Evolutionary conservation across 2,329 filamentous ascomycete species (phyloP), one percentile per base, ranked within the genome.

Genomic region (Parafenestella ontariensis): DNA sequence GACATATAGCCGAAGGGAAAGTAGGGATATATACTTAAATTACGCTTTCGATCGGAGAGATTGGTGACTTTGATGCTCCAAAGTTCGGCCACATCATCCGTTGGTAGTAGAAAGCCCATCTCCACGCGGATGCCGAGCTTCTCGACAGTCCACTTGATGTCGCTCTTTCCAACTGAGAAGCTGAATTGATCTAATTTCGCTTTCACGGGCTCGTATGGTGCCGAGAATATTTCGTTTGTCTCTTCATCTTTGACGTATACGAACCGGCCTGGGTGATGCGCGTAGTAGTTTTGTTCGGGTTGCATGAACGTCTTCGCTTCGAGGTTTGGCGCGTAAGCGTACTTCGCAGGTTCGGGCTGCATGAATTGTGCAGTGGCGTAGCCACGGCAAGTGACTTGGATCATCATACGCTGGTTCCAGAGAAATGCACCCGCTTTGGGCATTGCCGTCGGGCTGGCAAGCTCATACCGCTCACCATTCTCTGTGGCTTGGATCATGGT

Each of bases 331-430:
- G 83, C 81, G 57, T 85, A 78, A n/a, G 82, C 80, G 71, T 86
- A 86, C 68, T 86, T 86, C 52, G 83, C 80, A 28, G 83, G 83
- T 70, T 86, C 83, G 0, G 83, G 83, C 68, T 85, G 83, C 83
- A 86, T 85, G 74, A 84, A 85, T 51, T 85, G 83, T 2, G 83
- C 79, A 2, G 81, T 84, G 23, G 83, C 81, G 62, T 83, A 85
- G n/a, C 83, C 83, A 18, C 83, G 82, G 66, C 83, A 85, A 50
- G 83, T 85, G 42, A 82, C 76, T 66, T 85, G 83, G 54, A 85
- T 83, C 83, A 85, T 85, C 83, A 85, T 85, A 71, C 78, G 80
- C 69, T 84, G 81, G 61, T 86, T 86, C 83, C 83, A 86, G 10
- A 86, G 75, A 65, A 85, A 86, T 47, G 79, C 82, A 45, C 78